Evolutionary conservation across 768 basidiomycete species (phyloP).

Genomic region (Zangia roseola): DNA sequence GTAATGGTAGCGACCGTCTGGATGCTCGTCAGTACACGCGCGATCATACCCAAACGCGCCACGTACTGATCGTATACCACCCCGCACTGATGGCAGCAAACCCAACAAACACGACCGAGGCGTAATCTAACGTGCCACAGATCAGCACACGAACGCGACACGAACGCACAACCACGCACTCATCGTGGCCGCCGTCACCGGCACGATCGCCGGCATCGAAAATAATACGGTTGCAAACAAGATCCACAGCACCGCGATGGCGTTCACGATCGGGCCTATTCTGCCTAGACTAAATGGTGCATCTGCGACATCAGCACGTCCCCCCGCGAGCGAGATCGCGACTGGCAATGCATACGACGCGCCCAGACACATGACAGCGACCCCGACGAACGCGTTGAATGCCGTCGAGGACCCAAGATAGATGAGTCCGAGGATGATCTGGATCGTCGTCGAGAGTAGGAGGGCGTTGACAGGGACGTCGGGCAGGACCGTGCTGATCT

Average conservation of each 20-base stretch:
- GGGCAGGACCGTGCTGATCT: conserved; percentile 38
- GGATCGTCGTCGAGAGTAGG: conserved; percentile 55
- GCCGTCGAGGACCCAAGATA: conserved; percentile 61
- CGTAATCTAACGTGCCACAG: conserved; percentile 51
- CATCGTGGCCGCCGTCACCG: conserved; percentile 52
- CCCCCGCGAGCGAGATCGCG: conserved; percentile 46
- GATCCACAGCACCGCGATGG: conserved; percentile 56
- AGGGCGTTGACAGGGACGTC: conserved; percentile 62
- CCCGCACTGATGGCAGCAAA: conserved; percentile 55
- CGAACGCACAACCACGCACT: conserved; percentile 21
- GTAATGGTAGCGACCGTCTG: conserved; percentile 46
- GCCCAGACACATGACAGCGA: conserved; percentile 64
- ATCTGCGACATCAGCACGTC: conserved; percentile 42
- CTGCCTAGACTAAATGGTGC: conserved; percentile 53
- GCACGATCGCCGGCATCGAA: conserved; percentile 65
- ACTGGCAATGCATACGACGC: conserved; percentile 66
- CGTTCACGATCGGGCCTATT: conserved; percentile 47
- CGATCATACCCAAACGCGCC: neutral
- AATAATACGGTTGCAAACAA: conserved; percentile 62
- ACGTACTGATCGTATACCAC: conserved; percentile 62
- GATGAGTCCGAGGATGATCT: conserved; percentile 60
- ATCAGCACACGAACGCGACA: neutral
- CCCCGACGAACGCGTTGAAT: conserved; percentile 68
- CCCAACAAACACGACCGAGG: conserved; percentile 64
- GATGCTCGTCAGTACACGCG: neutral